Base-by-base conservation (phyloP, 371 early-diverging fungal genomes). In the Syncephalastrum racemosum region DNA sequence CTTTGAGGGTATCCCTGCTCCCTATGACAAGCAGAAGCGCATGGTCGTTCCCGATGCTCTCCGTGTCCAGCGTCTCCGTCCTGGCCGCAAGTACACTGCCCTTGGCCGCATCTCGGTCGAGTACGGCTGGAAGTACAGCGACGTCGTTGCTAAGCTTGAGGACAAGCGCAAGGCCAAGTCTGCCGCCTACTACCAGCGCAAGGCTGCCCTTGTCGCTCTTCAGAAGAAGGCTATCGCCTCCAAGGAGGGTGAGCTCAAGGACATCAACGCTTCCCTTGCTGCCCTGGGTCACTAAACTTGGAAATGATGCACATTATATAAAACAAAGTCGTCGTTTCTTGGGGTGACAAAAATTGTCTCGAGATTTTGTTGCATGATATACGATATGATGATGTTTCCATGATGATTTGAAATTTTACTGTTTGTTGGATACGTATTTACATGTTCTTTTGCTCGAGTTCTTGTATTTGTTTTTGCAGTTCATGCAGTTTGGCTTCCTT, bases 51-150 rank as follows among this genome's bases (percentile, higher is more conserved):
- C 99, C 68, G 86, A 86, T 58, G 99, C 99, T 53, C 92, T 99
- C 57, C 95, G 96, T 63, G 94, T 96, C 71, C 91, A 98, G 73
- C 90, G 94, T 74, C 85, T 98, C 53, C 89, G 92, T 82, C 99
- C 99, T 59, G 93, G 92, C 54, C 95, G 99, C 79, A 99, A 97
- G 90, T 96, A 82, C 91, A 92, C 93, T 79, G 89, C 90, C 61
- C 74, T 99, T 65, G 92, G 95, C 75, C 92, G 97, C 69, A 85
- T 99, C 70, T 86, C 96, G 57, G 76, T 82, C 70, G 97, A 97
- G 86, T 92, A 97, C 74, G 99, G 99, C 75, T 99, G 99, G 99
- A 99, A 99, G 85, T 96, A 99, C 90, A 82, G 90, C 68, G 96
- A 93, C 63, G 92, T 99, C 60, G 92, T 98, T 68, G 88, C 87